phyloP scores from a whole-genome alignment of 768 basidiomycete genomes.

The Amanita muscaria region DNA sequence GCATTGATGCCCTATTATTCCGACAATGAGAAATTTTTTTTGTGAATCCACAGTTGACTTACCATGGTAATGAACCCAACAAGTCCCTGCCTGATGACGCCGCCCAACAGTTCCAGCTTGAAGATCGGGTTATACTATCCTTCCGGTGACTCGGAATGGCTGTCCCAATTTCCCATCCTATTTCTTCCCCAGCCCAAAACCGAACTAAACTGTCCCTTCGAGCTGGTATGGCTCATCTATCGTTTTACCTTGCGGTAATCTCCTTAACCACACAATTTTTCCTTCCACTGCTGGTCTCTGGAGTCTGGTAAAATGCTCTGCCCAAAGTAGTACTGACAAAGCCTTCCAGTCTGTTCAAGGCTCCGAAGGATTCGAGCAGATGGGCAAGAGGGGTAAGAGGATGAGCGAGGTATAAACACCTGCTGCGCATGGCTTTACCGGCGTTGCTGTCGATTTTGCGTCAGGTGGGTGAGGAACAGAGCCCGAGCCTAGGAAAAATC shows the following conservation, averaged over 20 bases:
- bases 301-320: too few species aligned
- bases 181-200: too few species aligned
- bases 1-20: constrained; percentile 29
- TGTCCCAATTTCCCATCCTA: constrained; percentile 65
- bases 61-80: constrained; percentile 52
- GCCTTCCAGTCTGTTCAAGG: constrained; percentile 72
- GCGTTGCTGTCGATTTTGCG: constrained; percentile 61
- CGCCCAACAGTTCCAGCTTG: constrained; percentile 40
- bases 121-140: constrained; percentile 45
- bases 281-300: too few species aligned
- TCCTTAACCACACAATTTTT: constrained; percentile 67
- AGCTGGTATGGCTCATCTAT: constrained; percentile 41
- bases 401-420: constrained; percentile 95
- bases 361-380: constrained; percentile 79
- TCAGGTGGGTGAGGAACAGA: too few species aligned
- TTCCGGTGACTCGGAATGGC: constrained; percentile 38
- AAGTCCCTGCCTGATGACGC: constrained; percentile 41
- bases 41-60: constrained; percentile 6
- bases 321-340: too few species aligned
- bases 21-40: too few species aligned
- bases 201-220: constrained; percentile 52
- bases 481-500: too few species aligned
- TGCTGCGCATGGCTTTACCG: constrained; percentile 76
- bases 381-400: constrained; percentile 84
- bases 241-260: constrained; percentile 24